Base-by-base conservation (phyloP, 1,284 basidiomycete genomes). In the Porogramme epimiltina region DNA sequence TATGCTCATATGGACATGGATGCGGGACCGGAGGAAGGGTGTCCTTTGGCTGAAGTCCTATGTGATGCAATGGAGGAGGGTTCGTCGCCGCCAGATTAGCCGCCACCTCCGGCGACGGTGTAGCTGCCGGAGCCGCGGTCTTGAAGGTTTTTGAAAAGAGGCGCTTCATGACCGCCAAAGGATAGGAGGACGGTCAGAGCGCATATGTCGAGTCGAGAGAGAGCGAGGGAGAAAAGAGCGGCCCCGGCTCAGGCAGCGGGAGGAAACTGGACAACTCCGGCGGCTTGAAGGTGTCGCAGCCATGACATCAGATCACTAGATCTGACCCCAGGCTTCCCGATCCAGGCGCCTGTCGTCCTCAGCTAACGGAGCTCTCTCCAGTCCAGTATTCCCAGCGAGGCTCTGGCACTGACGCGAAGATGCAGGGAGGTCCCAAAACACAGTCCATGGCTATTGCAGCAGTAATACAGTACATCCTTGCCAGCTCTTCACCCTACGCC, bases 1-100 rank as follows among this genome's bases (percentile, higher is more conserved):
- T 79, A 56, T 83, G 75, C 47, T 85, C 81, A 63, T 91, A 73
- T 8, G 89, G 87, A 61, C 79, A 80, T 23, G 88, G 88, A 64
- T 90, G 86, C 13, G 85, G 85, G 8, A 87, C 66, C 0, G 89
- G 78, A 3, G 87, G 84, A 23, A 88, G 72, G 48, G 77, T 68
- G 56, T 81, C 78, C 67, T 80, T 84, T 2, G 85, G 87, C 44
- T 80, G 82, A n/a, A 89, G 58, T 58, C 60, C 70, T 59, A 62
- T 68, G 43, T 62, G 60, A 51, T 68, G 69, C 36, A 60, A 51
- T 20, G 60, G 55, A 23, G 60, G 54, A 33, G n/a, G n/a, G n/a
- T 52, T 57, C 3, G 56, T 47, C 20, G 64, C 59, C 15, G 55
- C 55, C 4, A 60, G 59, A 24, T 57, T 57, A 2, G 49, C 52